Conservation (phyloP, 169 alveolate genomes). For the Cryptosporidium parvum region DNA sequence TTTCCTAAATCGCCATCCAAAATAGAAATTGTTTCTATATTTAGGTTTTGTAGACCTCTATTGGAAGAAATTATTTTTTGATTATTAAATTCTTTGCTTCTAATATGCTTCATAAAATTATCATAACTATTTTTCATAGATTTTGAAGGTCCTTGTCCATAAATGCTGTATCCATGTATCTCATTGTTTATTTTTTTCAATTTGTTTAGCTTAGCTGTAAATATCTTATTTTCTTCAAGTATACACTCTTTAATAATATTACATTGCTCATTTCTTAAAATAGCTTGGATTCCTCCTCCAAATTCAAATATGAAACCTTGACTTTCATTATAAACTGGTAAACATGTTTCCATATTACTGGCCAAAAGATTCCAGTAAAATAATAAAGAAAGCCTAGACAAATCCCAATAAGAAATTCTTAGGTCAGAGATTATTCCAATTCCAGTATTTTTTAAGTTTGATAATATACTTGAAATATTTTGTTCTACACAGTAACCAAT, state of each 20-base stretch:
- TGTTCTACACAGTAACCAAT: conserved; percentile 34
- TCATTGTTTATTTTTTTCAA: background rate
- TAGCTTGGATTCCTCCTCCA: conserved; percentile 7
- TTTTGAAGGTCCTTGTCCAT: background rate
- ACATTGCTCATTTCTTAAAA: conserved; percentile 13
- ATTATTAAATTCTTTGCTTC: background rate
- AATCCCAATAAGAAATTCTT: conserved; percentile 54
- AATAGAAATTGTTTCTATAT: conserved; percentile 24
- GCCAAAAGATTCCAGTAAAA: conserved; percentile 58
- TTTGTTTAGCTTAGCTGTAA: background rate
- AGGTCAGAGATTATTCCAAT: background rate
- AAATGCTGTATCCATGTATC: conserved; percentile 2
- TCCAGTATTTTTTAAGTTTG: background rate
- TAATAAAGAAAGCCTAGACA: conserved; percentile 44
- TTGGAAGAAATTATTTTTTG: background rate
- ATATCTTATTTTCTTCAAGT: conserved; percentile 14
- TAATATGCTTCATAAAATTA: background rate
- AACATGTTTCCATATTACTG: conserved; percentile 30
- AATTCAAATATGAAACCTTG: conserved; percentile 20
- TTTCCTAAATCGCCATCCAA: conserved; percentile 33
- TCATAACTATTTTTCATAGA: background rate
- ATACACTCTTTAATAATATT: conserved; percentile 5
- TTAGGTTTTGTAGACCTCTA: conserved; percentile 9
- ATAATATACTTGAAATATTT: background rate
- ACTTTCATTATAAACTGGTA: conserved; percentile 4